Evolutionary conservation across 1,284 basidiomycete species (phyloP).

Genomic region (Ustilago trichophora): DNA sequence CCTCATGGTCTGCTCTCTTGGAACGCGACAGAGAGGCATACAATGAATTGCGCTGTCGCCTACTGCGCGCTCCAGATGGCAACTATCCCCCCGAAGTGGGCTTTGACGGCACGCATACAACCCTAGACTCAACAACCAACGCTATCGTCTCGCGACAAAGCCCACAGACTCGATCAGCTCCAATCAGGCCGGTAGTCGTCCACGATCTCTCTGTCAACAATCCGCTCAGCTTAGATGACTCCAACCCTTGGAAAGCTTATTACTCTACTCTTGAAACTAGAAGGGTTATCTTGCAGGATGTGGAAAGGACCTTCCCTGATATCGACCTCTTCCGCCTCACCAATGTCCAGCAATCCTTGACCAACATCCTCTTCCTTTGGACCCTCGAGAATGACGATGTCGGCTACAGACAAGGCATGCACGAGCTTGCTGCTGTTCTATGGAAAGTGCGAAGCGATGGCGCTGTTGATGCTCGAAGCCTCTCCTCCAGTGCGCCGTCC

Average conservation of each 20-base stretch:
- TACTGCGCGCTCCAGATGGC: slow-evolving; percentile 50
- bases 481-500: neutral
- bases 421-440: slow-evolving; percentile 61
- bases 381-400: slow-evolving; percentile 47
- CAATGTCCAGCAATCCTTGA: slow-evolving; percentile 39
- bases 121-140: neutral
- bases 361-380: slow-evolving; percentile 60
- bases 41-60: slow-evolving; percentile 28
- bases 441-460: slow-evolving; percentile 49
- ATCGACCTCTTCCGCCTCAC: slow-evolving; percentile 29
- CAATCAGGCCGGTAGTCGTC: neutral
- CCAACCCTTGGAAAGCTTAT: slow-evolving; percentile 57
- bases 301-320: slow-evolving; percentile 59
- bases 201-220: slow-evolving; percentile 56
- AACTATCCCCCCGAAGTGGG: slow-evolving; percentile 49
- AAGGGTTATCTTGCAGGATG: slow-evolving; percentile 52
- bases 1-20: slow-evolving; percentile 38
- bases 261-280: slow-evolving; percentile 46
- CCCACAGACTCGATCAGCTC: neutral
- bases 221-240: slow-evolving; percentile 59
- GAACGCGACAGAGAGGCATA: slow-evolving; percentile 39
- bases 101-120: slow-evolving; percentile 28
- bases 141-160: slow-evolving; percentile 1
- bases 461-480: slow-evolving; percentile 5
- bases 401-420: slow-evolving; percentile 66